phyloP scores from a whole-genome alignment of 139 green algal species.

The Chlamydomonas sphaeroides region DNA sequence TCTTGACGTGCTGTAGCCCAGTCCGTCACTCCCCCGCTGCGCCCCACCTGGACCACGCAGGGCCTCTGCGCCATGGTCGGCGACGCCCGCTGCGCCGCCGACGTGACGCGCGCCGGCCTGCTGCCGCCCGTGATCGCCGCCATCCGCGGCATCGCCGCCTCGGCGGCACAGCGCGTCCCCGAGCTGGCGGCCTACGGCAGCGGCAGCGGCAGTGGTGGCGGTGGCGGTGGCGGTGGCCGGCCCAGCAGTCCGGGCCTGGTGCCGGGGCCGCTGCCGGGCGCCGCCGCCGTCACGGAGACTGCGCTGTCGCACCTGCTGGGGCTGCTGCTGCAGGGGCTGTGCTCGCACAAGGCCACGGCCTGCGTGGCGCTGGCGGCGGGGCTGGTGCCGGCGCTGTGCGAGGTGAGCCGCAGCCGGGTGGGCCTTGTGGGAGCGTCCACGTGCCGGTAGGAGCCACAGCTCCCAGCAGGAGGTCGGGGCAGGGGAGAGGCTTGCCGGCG shows the following conservation, averaged over 20 bases:
- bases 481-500: no score
- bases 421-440: no score
- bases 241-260: no score
- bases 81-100: background rate
- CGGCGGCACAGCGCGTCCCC: background rate
- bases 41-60: background rate
- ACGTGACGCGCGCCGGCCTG: background rate
- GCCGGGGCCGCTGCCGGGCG: no score
- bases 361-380: slow-evolving; percentile 9
- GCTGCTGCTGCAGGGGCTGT: slow-evolving; percentile 20
- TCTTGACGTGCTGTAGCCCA: no score
- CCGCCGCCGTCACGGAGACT: background rate
- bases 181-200: background rate
- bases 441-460: no score
- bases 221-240: no score
- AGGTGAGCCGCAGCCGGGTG: no score
- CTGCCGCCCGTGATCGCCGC: slow-evolving; percentile 10
- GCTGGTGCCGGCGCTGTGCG: background rate
- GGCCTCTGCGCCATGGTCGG: slow-evolving; percentile 1
- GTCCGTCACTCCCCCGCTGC: no score
- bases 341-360: no score
- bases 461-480: no score
- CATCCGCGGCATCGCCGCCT: background rate
- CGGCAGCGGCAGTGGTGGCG: background rate
- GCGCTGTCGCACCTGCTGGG: slow-evolving; percentile 27